A percentile compares a stretch with the other conserved stretches of the same genome.
phyloP scores from a whole-genome alignment of 228 moss, liverwort and hornwort species.

The Sphagnum magellanicum region DNA sequence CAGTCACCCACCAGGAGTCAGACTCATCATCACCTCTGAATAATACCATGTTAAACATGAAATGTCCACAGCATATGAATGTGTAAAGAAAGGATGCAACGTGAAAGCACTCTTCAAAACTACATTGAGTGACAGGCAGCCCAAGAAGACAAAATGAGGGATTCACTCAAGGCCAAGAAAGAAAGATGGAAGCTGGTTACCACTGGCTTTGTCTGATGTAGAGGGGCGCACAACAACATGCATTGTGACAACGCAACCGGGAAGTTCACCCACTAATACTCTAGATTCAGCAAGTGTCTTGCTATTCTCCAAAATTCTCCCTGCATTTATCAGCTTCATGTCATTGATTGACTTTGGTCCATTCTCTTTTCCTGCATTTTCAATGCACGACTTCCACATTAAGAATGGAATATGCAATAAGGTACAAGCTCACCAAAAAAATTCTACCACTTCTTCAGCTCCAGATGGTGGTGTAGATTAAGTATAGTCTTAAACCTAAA shows the following conservation, averaged over 20 bases:
- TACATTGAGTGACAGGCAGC: not conserved
- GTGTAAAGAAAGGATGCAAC: constrained; percentile 9
- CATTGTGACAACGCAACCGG: constrained; percentile 97
- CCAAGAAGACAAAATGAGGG: not conserved
- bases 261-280: constrained; percentile 91
- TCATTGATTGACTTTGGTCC: constrained; percentile 95
- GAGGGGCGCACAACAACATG: constrained; percentile 91
- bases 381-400: no score
- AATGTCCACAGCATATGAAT: constrained; percentile 2
- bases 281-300: constrained; percentile 95
- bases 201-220: constrained; percentile 78
- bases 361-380: constrained; percentile 80
- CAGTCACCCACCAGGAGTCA: no score
- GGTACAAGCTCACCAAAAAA: no score
- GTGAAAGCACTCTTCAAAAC: not conserved
- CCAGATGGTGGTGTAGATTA: no score
- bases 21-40: no score
- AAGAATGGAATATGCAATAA: no score
- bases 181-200: constrained; percentile 53
- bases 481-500: no score
- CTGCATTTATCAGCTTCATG: constrained; percentile 96
- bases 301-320: constrained; percentile 94
- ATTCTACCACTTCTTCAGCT: no score
- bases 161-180: not conserved
- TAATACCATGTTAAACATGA: no score